phyloP scores from a whole-genome alignment of 139 green algal species.

The Asterochloris erici region DNA sequence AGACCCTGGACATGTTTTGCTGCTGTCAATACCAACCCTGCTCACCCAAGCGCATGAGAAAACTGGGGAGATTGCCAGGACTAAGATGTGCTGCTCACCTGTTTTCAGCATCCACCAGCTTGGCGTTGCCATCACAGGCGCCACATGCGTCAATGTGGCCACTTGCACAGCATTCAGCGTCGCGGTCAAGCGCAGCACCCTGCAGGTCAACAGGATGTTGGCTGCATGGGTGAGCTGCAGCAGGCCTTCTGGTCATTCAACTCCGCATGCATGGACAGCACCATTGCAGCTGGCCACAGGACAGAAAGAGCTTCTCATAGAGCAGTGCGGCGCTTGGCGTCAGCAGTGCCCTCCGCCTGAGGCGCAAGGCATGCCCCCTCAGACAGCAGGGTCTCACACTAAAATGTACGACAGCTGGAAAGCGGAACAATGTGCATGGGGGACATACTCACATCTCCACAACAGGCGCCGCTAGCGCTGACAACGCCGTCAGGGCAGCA shows the following conservation, averaged over 20 bases:
- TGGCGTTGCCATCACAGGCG: slow-evolving; percentile 40
- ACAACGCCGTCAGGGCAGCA: slow-evolving; percentile 25
- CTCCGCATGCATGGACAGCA: no score
- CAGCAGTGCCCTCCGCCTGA: no score
- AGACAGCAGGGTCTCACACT: no score
- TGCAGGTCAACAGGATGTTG: slow-evolving; percentile 4
- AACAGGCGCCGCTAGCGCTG: slow-evolving; percentile 23
- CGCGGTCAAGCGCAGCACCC: slow-evolving; percentile 25
- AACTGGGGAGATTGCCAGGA: not conserved
- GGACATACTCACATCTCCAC: not conserved
- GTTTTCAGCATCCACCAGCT: slow-evolving; percentile 39
- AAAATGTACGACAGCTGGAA: no score
- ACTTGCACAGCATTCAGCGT: slow-evolving; percentile 44
- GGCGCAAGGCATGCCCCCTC: no score
- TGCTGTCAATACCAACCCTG: no score
- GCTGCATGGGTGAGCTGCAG: no score
- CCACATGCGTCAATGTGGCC: slow-evolving; percentile 54
- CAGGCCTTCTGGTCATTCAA: no score
- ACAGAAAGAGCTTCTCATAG: no score
- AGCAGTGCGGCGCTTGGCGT: no score
- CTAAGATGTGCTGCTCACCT: not conserved
- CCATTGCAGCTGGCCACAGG: no score
- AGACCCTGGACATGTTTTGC: no score
- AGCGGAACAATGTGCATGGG: not conserved
- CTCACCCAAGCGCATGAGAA: not conserved